Evolutionary conservation across 441 rosid species (phyloP).

Genomic region (Gossypium davidsonii): DNA sequence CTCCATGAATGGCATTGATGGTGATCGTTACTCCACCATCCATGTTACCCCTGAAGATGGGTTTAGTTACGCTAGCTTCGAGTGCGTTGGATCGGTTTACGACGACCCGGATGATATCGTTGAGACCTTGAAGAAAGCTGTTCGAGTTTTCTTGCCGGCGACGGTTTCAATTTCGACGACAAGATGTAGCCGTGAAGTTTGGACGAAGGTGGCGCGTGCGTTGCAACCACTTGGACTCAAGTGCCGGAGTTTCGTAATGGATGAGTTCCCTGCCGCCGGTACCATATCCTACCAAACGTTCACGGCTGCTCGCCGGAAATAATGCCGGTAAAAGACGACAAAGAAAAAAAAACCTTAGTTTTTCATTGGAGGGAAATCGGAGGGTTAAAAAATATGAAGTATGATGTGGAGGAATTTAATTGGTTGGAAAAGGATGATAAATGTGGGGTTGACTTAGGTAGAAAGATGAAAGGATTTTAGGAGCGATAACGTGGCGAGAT

Average conservation of each 20-base stretch:
- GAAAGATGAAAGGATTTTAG: constrained; percentile 11
- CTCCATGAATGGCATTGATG: constrained; percentile 93
- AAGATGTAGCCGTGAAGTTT: constrained; percentile 42
- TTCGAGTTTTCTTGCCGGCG: constrained; percentile 69
- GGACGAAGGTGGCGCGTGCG: constrained; percentile 54
- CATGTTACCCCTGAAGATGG: constrained; percentile 98
- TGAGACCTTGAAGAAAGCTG: constrained; percentile 46
- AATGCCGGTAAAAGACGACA: neutral
- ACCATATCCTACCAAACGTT: constrained; percentile 70
- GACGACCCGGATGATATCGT: constrained; percentile 46
- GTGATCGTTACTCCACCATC: constrained; percentile 82
- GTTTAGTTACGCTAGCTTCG: constrained; percentile 89
- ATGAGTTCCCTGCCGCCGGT: constrained; percentile 75
- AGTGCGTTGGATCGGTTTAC: constrained; percentile 61
- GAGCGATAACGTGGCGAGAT: neutral
- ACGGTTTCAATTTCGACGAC: constrained; percentile 67
- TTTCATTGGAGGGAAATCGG: neutral
- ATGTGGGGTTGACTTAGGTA: constrained; percentile 20
- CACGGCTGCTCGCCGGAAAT: constrained; percentile 59
- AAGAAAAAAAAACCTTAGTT: neutral
- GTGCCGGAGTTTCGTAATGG: constrained; percentile 60
- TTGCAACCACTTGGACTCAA: constrained; percentile 66
- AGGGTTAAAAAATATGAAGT: constrained; percentile 2
- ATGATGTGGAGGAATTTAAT: constrained; percentile 30
- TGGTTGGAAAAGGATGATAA: neutral